phyloP scores from a whole-genome alignment of 108 stramenopile species.

The Schizochytrium sp. region DNA sequence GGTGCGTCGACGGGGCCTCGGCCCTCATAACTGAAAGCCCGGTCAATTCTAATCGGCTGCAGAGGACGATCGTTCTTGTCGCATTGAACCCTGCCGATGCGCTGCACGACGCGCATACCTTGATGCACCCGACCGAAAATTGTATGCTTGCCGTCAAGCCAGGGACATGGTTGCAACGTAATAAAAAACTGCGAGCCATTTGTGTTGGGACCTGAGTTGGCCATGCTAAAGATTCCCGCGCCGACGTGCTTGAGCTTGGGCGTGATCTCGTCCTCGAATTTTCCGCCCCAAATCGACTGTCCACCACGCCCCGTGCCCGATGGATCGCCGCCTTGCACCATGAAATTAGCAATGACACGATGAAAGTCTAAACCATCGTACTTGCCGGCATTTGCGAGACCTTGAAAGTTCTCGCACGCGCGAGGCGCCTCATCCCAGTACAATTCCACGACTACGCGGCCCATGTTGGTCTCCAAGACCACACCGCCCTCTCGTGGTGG shows the following conservation, averaged over 20 bases:
- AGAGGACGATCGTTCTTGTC: not conserved
- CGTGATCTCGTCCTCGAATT: conserved; percentile 40
- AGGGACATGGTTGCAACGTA: conserved; percentile 36
- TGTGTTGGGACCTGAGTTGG: conserved; percentile 74
- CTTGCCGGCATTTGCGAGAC: conserved; percentile 17
- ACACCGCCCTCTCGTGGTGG: not conserved
- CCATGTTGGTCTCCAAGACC: conserved; percentile 12
- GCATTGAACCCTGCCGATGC: not conserved
- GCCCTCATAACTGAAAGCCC: not conserved
- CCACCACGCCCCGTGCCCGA: conserved; percentile 41
- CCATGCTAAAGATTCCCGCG: conserved; percentile 39
- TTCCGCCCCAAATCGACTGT: conserved; percentile 30
- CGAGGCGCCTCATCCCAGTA: conserved; percentile 36
- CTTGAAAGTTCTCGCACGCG: conserved; percentile 33
- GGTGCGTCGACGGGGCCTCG: not conserved
- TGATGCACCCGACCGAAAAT: conserved; percentile 25
- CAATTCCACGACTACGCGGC: conserved; percentile 24
- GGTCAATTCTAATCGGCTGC: not conserved
- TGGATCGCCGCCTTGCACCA: conserved; percentile 49
- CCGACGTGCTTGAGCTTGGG: conserved; percentile 35
- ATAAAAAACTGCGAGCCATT: conserved; percentile 83
- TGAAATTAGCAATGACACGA: conserved; percentile 36
- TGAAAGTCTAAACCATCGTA: conserved; percentile 38
- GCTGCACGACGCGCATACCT: conserved; percentile 31
- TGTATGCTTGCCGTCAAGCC: conserved; percentile 41